These are phyloP conservation scores for Cokeromyces recurvatus DNA, from an alignment of 371 early-diverging fungal genomes.

Conservation along the genomic window DNA sequence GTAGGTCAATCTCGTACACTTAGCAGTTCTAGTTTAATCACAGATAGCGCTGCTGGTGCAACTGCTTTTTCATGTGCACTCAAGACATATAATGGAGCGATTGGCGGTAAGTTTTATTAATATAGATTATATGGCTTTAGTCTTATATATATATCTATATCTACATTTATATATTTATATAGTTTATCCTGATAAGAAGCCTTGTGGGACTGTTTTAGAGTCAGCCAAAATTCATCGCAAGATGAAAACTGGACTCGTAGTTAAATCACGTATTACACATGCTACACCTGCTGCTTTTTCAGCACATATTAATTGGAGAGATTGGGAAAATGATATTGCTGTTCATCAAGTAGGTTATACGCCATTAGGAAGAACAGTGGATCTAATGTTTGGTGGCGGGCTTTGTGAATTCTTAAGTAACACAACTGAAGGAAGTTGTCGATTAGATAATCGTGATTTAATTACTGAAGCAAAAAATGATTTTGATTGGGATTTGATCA, in stretches of 20 bases:
- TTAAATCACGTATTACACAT: conserved; percentile 89
- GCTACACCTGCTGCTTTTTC: conserved; percentile 81
- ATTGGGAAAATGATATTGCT: conserved; percentile 85
- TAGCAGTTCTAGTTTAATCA: conserved; percentile 77
- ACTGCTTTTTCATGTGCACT: conserved; percentile 85
- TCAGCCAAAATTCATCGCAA: conserved; percentile 78
- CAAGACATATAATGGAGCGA: conserved; percentile 89
- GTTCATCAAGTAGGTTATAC: conserved; percentile 82
- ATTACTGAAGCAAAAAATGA: conserved; percentile 43
- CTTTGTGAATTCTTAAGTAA: conserved; percentile 78
- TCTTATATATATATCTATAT: not conserved
- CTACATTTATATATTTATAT: no score
- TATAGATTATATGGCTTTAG: no score
- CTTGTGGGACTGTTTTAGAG: conserved; percentile 92
- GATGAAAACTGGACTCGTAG: conserved; percentile 87
- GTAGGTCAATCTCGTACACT: conserved; percentile 86
- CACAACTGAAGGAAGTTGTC: conserved; percentile 52
- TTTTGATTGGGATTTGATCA: conserved; percentile 50
- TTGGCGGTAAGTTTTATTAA: conserved; percentile 46
- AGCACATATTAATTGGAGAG: conserved; percentile 75
- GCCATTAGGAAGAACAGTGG: conserved; percentile 77
- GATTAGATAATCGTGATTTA: conserved; percentile 66
- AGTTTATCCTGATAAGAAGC: conserved; percentile 53
- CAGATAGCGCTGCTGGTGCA: conserved; percentile 96
- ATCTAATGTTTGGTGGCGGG: conserved; percentile 93